A percentile compares a stretch with the other conserved stretches of the same genome.
These are phyloP conservation scores for Umbilicaria muhlenbergii DNA, from an alignment of 495 filamentous ascomycete genomes.

Conservation along the genomic window DNA sequence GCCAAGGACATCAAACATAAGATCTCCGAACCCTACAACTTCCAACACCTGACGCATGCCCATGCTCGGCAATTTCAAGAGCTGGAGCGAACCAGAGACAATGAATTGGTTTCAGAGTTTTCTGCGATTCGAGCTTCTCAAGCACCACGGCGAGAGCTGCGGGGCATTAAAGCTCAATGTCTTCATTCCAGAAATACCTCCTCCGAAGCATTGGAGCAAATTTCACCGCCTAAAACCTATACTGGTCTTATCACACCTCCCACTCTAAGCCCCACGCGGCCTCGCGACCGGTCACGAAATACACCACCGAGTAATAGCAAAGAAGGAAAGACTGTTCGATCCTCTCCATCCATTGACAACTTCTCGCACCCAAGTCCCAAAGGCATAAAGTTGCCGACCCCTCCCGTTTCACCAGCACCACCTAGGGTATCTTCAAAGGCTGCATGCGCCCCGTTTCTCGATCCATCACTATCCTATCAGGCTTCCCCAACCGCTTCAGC, in stretches of 20 bases:
- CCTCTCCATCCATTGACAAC: constrained; percentile 29
- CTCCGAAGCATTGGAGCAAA: constrained; percentile 25
- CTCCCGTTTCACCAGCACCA: constrained; percentile 17
- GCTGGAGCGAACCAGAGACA: constrained; percentile 37
- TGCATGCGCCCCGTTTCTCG: not conserved
- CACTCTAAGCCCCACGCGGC: constrained; percentile 4
- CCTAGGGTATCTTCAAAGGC: constrained; percentile 14
- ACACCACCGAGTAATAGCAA: constrained; percentile 5
- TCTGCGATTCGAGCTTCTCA: constrained; percentile 54
- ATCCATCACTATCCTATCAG: too few relatives aligned
- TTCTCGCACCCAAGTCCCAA: constrained; percentile 33
- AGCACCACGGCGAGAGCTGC: constrained; percentile 39
- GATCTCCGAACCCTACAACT: constrained; percentile 78
- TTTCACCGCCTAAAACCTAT: not conserved
- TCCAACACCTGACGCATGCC: constrained; percentile 75
- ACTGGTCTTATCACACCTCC: constrained; percentile 3
- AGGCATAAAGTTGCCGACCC: constrained; percentile 15
- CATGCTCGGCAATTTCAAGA: constrained; percentile 45
- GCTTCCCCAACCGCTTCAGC: too few relatives aligned
- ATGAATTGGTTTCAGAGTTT: constrained; percentile 51
- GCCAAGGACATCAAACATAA: constrained; percentile 26
- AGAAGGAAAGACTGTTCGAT: constrained; percentile 11
- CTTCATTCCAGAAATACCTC: constrained; percentile 49
- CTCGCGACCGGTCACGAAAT: constrained; percentile 15
- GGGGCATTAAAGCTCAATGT: constrained; percentile 47